phyloP scores from a whole-genome alignment of 108 stramenopile species.

The Mediolabrus comicus region DNA sequence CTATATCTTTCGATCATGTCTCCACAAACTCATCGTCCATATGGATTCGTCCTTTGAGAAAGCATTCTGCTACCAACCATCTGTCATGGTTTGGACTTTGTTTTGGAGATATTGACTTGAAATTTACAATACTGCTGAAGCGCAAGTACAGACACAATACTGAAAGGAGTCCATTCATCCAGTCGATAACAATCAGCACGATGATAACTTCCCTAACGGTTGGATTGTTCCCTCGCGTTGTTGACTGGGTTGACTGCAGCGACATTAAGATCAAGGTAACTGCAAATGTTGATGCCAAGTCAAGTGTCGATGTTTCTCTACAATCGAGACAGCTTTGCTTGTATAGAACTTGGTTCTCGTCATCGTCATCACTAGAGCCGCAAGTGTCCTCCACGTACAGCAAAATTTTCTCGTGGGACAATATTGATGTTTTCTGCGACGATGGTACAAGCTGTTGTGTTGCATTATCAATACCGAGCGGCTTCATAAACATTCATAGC shows the following conservation, averaged over 20 bases:
- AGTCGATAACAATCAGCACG: constrained; percentile 23
- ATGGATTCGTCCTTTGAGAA: constrained; percentile 4
- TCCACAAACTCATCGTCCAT: constrained; percentile 26
- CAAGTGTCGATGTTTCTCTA: constrained; percentile 12
- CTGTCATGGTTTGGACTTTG: constrained; percentile 14
- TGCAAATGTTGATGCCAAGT: not conserved
- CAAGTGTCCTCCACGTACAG: not conserved
- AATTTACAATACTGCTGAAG: constrained; percentile 17
- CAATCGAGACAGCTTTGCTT: constrained; percentile 10
- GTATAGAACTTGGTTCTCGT: constrained; percentile 16
- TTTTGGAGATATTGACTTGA: constrained; percentile 29
- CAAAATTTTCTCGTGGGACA: constrained; percentile 30
- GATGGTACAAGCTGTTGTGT: not conserved
- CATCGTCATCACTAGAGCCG: not conserved
- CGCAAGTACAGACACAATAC: constrained; percentile 2
- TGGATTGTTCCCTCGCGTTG: constrained; percentile 15
- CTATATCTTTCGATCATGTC: constrained; percentile 35
- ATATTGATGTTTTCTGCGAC: constrained; percentile 9
- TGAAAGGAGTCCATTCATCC: not conserved
- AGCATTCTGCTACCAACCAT: constrained; percentile 7
- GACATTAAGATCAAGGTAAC: constrained; percentile 21
- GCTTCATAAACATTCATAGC: constrained; percentile 1
- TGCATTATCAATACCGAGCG: constrained; percentile 20
- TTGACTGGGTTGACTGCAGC: constrained; percentile 14
- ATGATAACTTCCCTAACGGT: constrained; percentile 14